Base-by-base conservation (phyloP, 2,329 filamentous ascomycete genomes). In the Colletotrichum filicis region DNA sequence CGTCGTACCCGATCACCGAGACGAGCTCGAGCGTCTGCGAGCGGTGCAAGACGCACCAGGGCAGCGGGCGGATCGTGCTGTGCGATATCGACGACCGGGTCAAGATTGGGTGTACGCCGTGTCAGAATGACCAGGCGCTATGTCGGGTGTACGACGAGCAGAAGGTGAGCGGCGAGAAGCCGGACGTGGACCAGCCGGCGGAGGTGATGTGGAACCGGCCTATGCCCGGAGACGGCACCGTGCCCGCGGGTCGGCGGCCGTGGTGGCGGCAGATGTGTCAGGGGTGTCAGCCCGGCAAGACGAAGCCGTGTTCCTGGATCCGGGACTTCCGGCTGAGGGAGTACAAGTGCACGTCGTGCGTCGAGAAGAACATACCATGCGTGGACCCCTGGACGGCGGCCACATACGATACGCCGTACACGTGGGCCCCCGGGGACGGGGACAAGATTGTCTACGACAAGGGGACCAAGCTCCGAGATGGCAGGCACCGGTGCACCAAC, bases 191-290 rank as follows among this genome's bases (percentile, higher is more conserved):
- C n/a, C 46, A 52, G 37, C 35, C 67, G 49, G 57, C 32, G 37
- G 26, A 67, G 57, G 24, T 35, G 7, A 64, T 71, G 71, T 66
- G 74, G 63, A 35, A 70, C 42, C 62, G 74, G 4, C 74, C 71
- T 19, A 35, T 59, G 46, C 74, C 61, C n/a, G 73, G 56, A 12
- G 71, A 66, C 66, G 57, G 14, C 37, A 32, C 26, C 32, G 26
- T 68, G 11, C 46, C 57, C 1, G 8, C 11, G 9, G 73, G 75
- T n/a, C 73, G 76, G 6, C 61, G 28, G 1, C 66, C 74, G 32
- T 78, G 77, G 78, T 64, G 74, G 35, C 6, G 52, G 32, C 66
- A 77, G 26, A 35, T 62, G 0, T 81, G 80, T 30, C 26, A 42
- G 14, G 49, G 12, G 9, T 73, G 71, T n/a, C 5, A 24, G 16